Percentiles rank a stretch among this genome's conserved stretches.
Evolutionary conservation across 768 basidiomycete genomes (phyloP).

Genomic region (Lactarius trivialis): DNA sequence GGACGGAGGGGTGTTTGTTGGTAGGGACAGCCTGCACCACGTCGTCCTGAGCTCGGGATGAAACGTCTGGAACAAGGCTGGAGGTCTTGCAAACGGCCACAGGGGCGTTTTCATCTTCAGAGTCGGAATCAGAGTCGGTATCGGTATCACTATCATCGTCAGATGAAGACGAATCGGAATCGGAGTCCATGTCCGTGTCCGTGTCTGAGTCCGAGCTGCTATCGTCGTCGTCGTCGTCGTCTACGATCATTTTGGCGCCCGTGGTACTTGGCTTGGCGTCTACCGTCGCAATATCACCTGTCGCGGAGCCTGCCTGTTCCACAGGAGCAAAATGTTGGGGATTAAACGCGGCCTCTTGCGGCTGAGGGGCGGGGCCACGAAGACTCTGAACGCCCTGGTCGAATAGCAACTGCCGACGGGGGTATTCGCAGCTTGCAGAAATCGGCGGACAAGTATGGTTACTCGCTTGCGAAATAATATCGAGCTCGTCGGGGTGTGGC

Average conservation of each 20-base stretch:
- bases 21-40: background rate
- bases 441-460: background rate
- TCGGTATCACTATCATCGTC: background rate
- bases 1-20: background rate
- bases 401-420: background rate
- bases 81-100: background rate
- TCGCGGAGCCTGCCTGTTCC: background rate
- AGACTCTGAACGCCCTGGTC: background rate
- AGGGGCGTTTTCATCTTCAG: background rate
- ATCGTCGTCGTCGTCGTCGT: background rate
- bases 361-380: background rate
- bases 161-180: slow-evolving; percentile 3
- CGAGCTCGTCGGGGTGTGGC: background rate
- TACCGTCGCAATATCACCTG: background rate
- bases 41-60: background rate
- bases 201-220: background rate
- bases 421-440: background rate
- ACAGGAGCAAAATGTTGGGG: background rate
- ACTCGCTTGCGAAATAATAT: background rate
- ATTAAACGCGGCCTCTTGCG: background rate
- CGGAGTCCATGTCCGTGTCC: background rate
- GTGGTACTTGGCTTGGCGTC: background rate
- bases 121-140: background rate
- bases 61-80: background rate
- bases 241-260: background rate